phyloP scores from a whole-genome alignment of 352 stramenopile genomes.

The Bremia lactucae region DNA sequence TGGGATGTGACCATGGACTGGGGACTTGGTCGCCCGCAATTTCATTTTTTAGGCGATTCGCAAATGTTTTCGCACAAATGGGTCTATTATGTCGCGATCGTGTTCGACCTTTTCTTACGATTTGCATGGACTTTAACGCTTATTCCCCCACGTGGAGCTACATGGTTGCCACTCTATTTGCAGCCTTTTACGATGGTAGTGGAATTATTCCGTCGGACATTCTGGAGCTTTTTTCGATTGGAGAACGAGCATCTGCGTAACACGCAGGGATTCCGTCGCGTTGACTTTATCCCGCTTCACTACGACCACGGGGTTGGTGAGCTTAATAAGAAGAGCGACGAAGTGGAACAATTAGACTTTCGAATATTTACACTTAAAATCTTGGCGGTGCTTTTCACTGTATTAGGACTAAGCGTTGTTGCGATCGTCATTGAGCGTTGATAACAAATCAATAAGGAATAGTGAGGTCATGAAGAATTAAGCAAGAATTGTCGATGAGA shows the following conservation, averaged over 20 bases:
- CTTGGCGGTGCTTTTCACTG: constrained; percentile 29
- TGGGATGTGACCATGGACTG: constrained; percentile 86
- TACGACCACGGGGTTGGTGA: constrained; percentile 66
- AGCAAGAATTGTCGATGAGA: too few species aligned
- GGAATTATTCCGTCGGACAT: constrained; percentile 75
- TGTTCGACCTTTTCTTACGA: constrained; percentile 66
- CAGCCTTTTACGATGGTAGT: constrained; percentile 81
- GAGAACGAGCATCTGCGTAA: constrained; percentile 84
- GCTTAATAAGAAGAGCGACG: constrained; percentile 24
- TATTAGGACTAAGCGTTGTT: constrained; percentile 37
- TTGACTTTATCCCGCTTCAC: constrained; percentile 77
- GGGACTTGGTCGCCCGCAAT: constrained; percentile 68
- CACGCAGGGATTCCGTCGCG: constrained; percentile 71
- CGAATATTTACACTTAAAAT: constrained; percentile 43
- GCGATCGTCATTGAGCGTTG: constrained; percentile 37
- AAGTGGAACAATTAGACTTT: constrained; percentile 35
- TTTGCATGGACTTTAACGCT: constrained; percentile 79
- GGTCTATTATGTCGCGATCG: constrained; percentile 75
- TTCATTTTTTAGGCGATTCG: constrained; percentile 64
- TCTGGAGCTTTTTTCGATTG: constrained; percentile 81
- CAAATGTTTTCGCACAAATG: constrained; percentile 80
- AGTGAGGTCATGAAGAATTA: too few species aligned
- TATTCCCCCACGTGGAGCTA: constrained; percentile 51
- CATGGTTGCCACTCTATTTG: constrained; percentile 62
- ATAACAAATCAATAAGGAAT: too few species aligned